These are phyloP conservation scores for Hanseniaspora singularis DNA, from an alignment of 805 yeast genomes.

Conservation along the genomic window DNA sequence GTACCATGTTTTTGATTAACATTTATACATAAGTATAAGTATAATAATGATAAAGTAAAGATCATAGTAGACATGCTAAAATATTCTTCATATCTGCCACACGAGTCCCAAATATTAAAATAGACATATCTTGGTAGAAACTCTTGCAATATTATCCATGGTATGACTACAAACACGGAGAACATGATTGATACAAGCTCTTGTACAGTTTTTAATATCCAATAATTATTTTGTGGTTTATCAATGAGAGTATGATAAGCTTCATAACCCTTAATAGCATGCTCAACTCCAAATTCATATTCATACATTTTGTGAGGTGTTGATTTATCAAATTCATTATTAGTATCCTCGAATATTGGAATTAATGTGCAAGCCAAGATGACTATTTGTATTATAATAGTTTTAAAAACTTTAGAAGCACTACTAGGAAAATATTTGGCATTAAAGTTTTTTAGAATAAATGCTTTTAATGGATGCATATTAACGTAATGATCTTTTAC, in stretches of 20 bases:
- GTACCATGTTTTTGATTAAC: background rate
- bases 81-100: background rate
- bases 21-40: background rate
- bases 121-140: background rate
- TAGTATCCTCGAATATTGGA: background rate
- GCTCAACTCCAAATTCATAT: slow-evolving; percentile 1
- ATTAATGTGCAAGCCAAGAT: background rate
- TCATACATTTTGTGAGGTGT: slow-evolving; percentile 11
- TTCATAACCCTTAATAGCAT: background rate
- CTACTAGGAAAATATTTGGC: slow-evolving; percentile 1
- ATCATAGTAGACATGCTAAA: too few species aligned
- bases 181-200: too few species aligned
- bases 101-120: background rate
- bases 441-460: background rate
- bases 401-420: background rate
- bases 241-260: background rate
- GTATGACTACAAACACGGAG: background rate
- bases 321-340: background rate
- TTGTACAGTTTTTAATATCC: too few species aligned
- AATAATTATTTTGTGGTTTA: background rate
- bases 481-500: background rate
- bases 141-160: background rate
- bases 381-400: background rate
- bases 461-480: background rate
- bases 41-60: too few species aligned